These are phyloP conservation scores for Hippophae rhamnoides DNA, from an alignment of 306 rosid genomes.

Conservation along the genomic window DNA sequence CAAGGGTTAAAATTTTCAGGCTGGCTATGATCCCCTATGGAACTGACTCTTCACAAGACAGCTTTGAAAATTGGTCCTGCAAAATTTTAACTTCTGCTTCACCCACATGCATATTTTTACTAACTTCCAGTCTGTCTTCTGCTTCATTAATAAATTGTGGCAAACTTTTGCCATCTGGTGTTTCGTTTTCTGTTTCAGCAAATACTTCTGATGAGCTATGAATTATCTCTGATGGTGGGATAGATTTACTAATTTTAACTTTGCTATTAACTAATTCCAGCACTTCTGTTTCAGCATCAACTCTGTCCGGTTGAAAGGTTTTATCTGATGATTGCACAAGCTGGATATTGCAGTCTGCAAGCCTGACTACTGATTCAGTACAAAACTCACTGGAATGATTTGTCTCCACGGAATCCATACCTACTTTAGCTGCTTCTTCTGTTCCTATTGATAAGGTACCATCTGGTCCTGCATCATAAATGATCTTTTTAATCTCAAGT, in stretches of 20 bases:
- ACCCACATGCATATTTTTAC: constrained; percentile 19
- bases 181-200: background rate
- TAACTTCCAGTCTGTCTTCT: constrained; percentile 19
- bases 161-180: constrained; percentile 12
- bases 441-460: constrained; percentile 17
- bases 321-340: background rate
- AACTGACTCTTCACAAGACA: constrained; percentile 32
- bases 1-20: constrained; percentile 19
- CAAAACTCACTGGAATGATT: background rate
- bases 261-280: background rate
- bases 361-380: background rate
- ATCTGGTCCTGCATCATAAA: constrained; percentile 9
- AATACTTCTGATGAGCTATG: constrained; percentile 1
- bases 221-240: constrained; percentile 10
- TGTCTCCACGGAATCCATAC: constrained; percentile 15
- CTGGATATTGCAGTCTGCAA: background rate
- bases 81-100: constrained; percentile 33
- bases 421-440: constrained; percentile 19
- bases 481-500: constrained; percentile 6
- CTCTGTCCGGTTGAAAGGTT: constrained; percentile 1
- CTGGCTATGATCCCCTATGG: constrained; percentile 28
- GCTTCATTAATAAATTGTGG: constrained; percentile 25
- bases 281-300: constrained; percentile 1
- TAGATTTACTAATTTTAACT: background rate
- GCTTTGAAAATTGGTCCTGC: constrained; percentile 57